Percentiles rank a stretch among this genome's conserved stretches.
phyloP scores from a whole-genome alignment of 176 grass and related monocot species.

The Phyllostachys edulis region DNA sequence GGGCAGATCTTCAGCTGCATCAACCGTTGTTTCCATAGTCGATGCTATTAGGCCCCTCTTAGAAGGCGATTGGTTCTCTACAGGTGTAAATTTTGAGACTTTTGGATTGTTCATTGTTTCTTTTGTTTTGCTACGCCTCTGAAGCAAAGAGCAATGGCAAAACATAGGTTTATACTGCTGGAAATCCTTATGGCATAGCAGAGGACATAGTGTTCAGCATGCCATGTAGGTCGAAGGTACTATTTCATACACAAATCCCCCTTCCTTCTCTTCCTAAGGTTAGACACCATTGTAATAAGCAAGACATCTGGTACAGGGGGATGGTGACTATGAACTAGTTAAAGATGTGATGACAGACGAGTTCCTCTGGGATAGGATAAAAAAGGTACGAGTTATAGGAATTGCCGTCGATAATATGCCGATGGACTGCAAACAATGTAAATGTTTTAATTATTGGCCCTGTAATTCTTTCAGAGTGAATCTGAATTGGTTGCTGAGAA shows the following conservation, averaged over 20 bases:
- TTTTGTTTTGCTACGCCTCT: background rate
- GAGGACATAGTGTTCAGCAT: conserved; percentile 96
- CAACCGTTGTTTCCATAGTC: conserved; percentile 92
- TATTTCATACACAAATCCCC: background rate
- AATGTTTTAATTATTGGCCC: background rate
- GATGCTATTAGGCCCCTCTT: conserved; percentile 90
- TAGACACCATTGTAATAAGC: background rate
- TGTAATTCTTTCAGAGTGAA: conserved; percentile 68
- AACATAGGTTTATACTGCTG: conserved; percentile 77
- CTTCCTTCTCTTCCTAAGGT: background rate
- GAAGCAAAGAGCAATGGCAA: background rate
- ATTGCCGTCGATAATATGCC: background rate
- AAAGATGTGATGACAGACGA: conserved; percentile 74
- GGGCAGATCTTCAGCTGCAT: conserved; percentile 98
- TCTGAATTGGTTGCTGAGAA: conserved; percentile 93
- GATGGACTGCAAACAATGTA: background rate
- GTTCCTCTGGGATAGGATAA: conserved; percentile 83
- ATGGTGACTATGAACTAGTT: conserved; percentile 87
- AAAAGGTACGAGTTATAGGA: conserved; percentile 54
- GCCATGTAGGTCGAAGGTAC: conserved; percentile 87
- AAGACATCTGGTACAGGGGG: conserved; percentile 46
- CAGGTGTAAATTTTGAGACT: conserved; percentile 60
- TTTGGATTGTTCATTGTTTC: conserved; percentile 5
- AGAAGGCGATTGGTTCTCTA: conserved; percentile 92
- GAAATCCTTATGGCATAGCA: conserved; percentile 89